phyloP scores from a whole-genome alignment of 306 rosid species.

The Aeschynomene evenia region DNA sequence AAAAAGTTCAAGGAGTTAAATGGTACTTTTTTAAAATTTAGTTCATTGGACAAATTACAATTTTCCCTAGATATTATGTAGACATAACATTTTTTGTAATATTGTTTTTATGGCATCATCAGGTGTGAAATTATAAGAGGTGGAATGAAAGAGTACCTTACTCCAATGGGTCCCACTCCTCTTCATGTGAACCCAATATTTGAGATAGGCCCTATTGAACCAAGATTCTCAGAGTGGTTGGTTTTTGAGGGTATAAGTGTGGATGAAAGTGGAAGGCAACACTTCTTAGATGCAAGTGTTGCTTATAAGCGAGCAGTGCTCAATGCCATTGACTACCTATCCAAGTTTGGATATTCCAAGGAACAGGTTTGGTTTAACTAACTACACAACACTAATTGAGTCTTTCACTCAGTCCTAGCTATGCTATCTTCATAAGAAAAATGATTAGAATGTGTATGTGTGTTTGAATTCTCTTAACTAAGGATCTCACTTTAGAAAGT shows the following conservation, averaged over 20 bases:
- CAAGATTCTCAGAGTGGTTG: constrained; percentile 89
- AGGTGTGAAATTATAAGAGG: constrained; percentile 87
- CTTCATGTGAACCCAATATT: constrained; percentile 90
- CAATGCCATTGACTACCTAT: constrained; percentile 72
- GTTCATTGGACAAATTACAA: too few species aligned
- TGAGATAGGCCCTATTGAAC: constrained; percentile 88
- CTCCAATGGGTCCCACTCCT: constrained; percentile 94
- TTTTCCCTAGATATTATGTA: too few species aligned
- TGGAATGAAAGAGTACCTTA: constrained; percentile 95
- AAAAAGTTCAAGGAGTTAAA: too few species aligned
- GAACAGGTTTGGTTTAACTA: constrained; percentile 61
- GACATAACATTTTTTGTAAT: too few species aligned
- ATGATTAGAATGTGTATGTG: background rate
- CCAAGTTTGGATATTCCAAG: constrained; percentile 79
- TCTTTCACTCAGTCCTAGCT: too few species aligned
- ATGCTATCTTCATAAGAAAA: background rate
- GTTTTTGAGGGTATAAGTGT: constrained; percentile 89
- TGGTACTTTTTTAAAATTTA: too few species aligned
- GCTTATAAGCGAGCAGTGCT: constrained; percentile 85
- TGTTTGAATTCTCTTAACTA: too few species aligned
- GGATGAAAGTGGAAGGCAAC: constrained; percentile 81
- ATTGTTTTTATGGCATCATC: too few species aligned
- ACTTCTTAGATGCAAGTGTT: constrained; percentile 73
- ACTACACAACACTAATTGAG: background rate
- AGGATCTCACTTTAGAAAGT: too few species aligned